Conservation (phyloP, 192 early-diverging fungal species). For the Rhizophagus prolifer region DNA sequence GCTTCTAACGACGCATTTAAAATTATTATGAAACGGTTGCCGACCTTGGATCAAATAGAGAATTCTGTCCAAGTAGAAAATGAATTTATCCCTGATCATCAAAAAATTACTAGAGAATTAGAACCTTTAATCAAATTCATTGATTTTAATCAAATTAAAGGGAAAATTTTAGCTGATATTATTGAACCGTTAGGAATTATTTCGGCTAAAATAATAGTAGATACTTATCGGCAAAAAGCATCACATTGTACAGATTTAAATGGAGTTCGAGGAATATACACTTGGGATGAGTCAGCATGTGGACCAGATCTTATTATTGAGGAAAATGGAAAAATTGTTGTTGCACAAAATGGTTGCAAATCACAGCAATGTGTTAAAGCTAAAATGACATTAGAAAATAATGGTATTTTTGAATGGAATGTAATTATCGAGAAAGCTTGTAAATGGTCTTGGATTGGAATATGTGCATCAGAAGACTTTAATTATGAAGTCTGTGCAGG, state of each 20-base stretch:
- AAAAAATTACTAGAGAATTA: too few relatives aligned
- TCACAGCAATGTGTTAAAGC: neutral
- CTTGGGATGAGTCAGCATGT: neutral
- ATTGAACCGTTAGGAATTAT: too few relatives aligned
- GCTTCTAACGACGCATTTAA: too few relatives aligned
- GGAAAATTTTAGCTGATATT: too few relatives aligned
- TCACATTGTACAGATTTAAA: neutral
- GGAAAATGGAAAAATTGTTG: neutral
- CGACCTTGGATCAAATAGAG: too few relatives aligned
- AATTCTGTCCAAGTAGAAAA: too few relatives aligned
- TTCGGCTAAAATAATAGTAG: too few relatives aligned
- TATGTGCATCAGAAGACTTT: neutral
- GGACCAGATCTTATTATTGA: neutral
- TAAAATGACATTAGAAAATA: neutral
- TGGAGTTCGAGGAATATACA: neutral
- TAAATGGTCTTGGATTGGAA: neutral
- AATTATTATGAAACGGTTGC: too few relatives aligned
- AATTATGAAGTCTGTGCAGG: neutral
- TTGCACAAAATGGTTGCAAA: neutral
- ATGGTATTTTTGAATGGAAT: constrained; percentile 9
- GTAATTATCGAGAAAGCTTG: neutral
- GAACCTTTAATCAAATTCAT: too few relatives aligned
- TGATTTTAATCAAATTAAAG: too few relatives aligned
- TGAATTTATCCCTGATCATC: too few relatives aligned
- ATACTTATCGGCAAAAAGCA: neutral